Conservation (phyloP, 2,329 filamentous ascomycete genomes). For the Fusarium compactum region DNA sequence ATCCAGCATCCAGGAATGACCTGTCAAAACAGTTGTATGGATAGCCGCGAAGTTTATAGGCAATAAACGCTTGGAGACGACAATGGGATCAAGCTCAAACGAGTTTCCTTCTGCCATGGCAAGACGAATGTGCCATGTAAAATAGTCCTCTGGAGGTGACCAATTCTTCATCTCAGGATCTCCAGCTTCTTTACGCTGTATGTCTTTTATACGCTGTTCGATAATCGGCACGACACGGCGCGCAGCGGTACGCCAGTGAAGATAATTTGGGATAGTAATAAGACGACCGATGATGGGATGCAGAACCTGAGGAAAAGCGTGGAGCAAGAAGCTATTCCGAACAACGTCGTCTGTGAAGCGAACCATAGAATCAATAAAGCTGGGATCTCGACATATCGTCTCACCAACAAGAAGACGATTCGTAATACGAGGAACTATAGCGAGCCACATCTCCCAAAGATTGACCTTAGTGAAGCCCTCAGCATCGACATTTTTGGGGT, state of each 20-base stretch:
- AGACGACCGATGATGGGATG: conserved; percentile 63
- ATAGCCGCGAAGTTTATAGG: conserved; percentile 70
- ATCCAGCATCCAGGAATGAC: conserved; percentile 61
- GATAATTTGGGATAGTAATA: conserved; percentile 59
- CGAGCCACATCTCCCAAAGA: conserved; percentile 60
- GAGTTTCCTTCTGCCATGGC: conserved; percentile 59
- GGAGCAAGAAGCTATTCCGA: conserved; percentile 59
- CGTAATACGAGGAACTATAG: conserved; percentile 58
- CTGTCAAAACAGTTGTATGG: conserved; percentile 67
- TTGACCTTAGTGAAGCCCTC: conserved; percentile 56
- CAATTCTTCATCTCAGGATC: conserved; percentile 57
- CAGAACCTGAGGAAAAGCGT: conserved; percentile 60
- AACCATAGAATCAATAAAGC: conserved; percentile 61
- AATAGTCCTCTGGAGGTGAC: conserved; percentile 65
- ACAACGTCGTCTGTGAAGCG: conserved; percentile 64
- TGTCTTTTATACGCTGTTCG: conserved; percentile 59
- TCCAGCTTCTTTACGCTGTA: conserved; percentile 56
- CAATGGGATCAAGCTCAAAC: conserved; percentile 59
- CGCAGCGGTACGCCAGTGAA: conserved; percentile 60
- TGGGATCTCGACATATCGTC: conserved; percentile 55
- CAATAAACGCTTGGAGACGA: conserved; percentile 64
- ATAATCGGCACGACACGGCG: conserved; percentile 62
- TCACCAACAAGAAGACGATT: conserved; percentile 59
- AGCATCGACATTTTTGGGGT: conserved; percentile 41
- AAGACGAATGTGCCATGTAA: conserved; percentile 68